A percentile compares a stretch with the other conserved stretches of the same genome.
Conservation (phyloP, 192 early-diverging fungal species). For the Coemansia sp. region DNA sequence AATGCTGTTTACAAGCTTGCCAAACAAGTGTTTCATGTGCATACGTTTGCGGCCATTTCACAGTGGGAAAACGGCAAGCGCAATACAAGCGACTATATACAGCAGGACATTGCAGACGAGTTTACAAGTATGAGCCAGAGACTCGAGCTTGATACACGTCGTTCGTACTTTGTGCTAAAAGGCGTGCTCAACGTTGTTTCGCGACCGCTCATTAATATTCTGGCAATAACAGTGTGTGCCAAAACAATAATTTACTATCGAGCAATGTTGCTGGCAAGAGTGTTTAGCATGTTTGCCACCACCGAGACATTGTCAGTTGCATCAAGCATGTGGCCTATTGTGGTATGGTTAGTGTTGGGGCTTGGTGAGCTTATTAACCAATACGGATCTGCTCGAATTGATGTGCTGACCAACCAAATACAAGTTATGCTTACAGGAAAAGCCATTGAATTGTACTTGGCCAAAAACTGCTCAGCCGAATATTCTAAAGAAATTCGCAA, state of each 20-base stretch:
- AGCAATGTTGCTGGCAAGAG: constrained; percentile 6
- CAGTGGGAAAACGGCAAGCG: constrained; percentile 15
- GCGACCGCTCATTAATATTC: neutral
- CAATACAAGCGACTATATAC: neutral
- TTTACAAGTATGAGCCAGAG: neutral
- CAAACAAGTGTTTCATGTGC: neutral
- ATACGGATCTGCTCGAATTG: neutral
- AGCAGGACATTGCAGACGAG: neutral
- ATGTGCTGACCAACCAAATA: neutral
- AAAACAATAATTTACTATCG: constrained; percentile 5
- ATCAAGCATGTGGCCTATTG: constrained; percentile 5
- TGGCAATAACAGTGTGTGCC: neutral
- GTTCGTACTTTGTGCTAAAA: constrained; percentile 5
- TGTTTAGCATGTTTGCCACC: constrained; percentile 11
- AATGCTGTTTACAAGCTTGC: neutral
- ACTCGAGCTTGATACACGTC: constrained; percentile 7
- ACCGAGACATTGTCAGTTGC: neutral
- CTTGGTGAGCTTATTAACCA: neutral
- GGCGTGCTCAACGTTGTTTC: constrained; percentile 1
- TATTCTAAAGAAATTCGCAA: constrained; percentile 4
- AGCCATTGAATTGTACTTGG: constrained; percentile 8
- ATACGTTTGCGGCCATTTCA: neutral
- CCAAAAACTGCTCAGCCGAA: constrained; percentile 8
- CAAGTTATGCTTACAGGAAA: constrained; percentile 2
- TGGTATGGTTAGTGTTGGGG: constrained; percentile 11